Evolutionary conservation across 2,329 filamentous ascomycete genomes (phyloP).

Genomic region (Talaromyces piceae): DNA sequence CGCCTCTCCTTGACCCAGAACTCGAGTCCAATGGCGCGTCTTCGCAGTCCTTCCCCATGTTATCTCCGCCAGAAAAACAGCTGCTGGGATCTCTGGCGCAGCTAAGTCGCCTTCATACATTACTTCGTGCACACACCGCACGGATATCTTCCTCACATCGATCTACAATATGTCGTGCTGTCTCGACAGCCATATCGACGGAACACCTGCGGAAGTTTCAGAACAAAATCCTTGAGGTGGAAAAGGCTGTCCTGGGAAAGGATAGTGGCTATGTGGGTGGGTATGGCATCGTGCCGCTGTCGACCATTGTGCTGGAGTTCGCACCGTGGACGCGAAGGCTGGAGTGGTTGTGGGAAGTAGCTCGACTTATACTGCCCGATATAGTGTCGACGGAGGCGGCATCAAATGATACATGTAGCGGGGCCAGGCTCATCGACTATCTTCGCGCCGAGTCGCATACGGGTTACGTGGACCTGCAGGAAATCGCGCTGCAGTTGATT

Average conservation of each 20-base stretch:
- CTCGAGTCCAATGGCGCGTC: slow-evolving; percentile 45
- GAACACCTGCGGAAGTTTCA: slow-evolving; percentile 75
- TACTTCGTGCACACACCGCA: slow-evolving; percentile 59
- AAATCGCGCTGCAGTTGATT: slow-evolving; percentile 65
- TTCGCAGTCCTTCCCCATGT: slow-evolving; percentile 41
- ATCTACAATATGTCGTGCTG: slow-evolving; percentile 79
- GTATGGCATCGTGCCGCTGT: slow-evolving; percentile 88
- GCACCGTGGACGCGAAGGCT: slow-evolving; percentile 77
- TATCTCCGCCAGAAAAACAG: slow-evolving; percentile 73
- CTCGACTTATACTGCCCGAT: slow-evolving; percentile 57
- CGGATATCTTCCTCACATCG: slow-evolving; percentile 63
- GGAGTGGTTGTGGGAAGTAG: slow-evolving; percentile 75
- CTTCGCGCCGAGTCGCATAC: slow-evolving; percentile 72
- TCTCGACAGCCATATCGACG: slow-evolving; percentile 68
- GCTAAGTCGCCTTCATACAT: slow-evolving; percentile 70
- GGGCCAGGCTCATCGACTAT: slow-evolving; percentile 68
- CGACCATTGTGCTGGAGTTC: slow-evolving; percentile 75
- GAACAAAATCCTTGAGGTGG: slow-evolving; percentile 74
- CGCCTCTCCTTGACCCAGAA: slow-evolving; percentile 64
- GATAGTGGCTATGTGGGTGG: slow-evolving; percentile 79
- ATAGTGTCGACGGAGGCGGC: slow-evolving; percentile 20
- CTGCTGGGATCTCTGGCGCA: slow-evolving; percentile 70
- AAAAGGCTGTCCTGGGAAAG: slow-evolving; percentile 65
- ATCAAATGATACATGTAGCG: slow-evolving; percentile 46
- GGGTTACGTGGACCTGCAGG: slow-evolving; percentile 79